Percentiles rank a stretch among this genome's conserved stretches.
These are phyloP conservation scores for Clonostachys rosea DNA, from an alignment of 2,329 filamentous ascomycete genomes.

Conservation along the genomic window DNA sequence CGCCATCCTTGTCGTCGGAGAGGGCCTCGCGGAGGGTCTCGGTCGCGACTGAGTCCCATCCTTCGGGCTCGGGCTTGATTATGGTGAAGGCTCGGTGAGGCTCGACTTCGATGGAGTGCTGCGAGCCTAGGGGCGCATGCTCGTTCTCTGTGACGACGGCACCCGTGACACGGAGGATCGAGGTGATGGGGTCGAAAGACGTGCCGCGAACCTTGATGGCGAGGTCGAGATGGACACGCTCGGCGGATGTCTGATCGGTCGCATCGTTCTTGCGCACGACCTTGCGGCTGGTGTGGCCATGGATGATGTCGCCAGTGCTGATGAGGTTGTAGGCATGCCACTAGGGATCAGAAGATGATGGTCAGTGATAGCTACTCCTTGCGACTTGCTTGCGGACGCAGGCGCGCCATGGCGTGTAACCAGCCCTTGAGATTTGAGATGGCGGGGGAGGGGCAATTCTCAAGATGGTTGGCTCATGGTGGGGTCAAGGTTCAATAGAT, in stretches of 20 bases:
- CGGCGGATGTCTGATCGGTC: constrained; percentile 12
- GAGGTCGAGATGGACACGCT: constrained; percentile 54
- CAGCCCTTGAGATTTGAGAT: not conserved
- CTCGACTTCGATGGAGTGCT: constrained; percentile 73
- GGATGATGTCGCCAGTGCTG: constrained; percentile 44
- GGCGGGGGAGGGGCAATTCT: not conserved
- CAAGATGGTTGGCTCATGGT: constrained; percentile 1
- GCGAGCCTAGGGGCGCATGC: constrained; percentile 46
- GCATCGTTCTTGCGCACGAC: constrained; percentile 28
- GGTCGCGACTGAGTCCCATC: constrained; percentile 88
- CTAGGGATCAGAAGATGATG: constrained; percentile 13
- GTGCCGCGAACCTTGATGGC: constrained; percentile 51
- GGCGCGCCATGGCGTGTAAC: not conserved
- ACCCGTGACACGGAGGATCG: constrained; percentile 52
- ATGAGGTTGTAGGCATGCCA: constrained; percentile 62
- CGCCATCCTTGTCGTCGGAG: constrained; percentile 72
- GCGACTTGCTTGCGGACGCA: not conserved
- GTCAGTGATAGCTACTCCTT: not conserved
- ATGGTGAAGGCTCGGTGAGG: constrained; percentile 83
- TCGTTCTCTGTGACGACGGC: constrained; percentile 47
- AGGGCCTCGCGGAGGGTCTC: constrained; percentile 76
- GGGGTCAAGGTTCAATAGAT: not conserved
- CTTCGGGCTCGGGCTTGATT: constrained; percentile 72
- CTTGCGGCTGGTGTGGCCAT: constrained; percentile 52
- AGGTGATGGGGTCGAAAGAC: constrained; percentile 52